A percentile compares a stretch with the other conserved stretches of the same genome.
These are phyloP conservation scores for Gamsiella multidivaricata DNA, from an alignment of 192 early-diverging fungal species.

Conservation along the genomic window DNA sequence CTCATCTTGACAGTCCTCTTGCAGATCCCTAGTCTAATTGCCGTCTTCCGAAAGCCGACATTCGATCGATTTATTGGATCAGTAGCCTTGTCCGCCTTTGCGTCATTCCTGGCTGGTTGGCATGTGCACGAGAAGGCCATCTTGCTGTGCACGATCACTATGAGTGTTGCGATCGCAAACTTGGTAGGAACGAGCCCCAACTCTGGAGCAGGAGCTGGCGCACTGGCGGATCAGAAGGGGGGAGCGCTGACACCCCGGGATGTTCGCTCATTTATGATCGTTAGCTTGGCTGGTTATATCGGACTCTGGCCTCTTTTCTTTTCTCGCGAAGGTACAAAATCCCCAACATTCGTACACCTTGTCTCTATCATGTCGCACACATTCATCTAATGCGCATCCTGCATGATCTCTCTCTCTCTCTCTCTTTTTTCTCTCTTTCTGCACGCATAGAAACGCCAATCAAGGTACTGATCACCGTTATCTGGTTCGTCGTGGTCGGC, in stretches of 20 bases:
- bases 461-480: conserved; percentile 55
- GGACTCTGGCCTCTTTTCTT: conserved; percentile 82
- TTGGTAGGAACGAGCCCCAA: conserved; percentile 38
- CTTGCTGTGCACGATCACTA: conserved; percentile 69
- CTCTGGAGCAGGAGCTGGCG: conserved; percentile 26
- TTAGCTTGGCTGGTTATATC: conserved; percentile 68
- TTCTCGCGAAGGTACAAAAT: conserved; percentile 64
- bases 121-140: conserved; percentile 99
- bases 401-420: too few species aligned
- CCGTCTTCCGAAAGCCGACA: conserved; percentile 46
- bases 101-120: conserved; percentile 96
- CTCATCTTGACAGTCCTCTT: conserved; percentile 78
- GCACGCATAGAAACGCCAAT: conserved; percentile 53
- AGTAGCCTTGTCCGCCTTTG: conserved; percentile 83
- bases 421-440: neutral
- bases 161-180: conserved; percentile 58
- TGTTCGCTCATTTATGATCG: conserved; percentile 69
- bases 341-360: too few species aligned
- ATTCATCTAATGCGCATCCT: too few species aligned
- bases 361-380: too few species aligned
- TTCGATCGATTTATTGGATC: conserved; percentile 77
- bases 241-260: conserved; percentile 43
- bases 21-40: conserved; percentile 66
- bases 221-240: conserved; percentile 7
- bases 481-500: conserved; percentile 57